Evolutionary conservation across 176 grass and related monocot genomes (phyloP).

Genomic region (Miscanthus lutarioriparius): DNA sequence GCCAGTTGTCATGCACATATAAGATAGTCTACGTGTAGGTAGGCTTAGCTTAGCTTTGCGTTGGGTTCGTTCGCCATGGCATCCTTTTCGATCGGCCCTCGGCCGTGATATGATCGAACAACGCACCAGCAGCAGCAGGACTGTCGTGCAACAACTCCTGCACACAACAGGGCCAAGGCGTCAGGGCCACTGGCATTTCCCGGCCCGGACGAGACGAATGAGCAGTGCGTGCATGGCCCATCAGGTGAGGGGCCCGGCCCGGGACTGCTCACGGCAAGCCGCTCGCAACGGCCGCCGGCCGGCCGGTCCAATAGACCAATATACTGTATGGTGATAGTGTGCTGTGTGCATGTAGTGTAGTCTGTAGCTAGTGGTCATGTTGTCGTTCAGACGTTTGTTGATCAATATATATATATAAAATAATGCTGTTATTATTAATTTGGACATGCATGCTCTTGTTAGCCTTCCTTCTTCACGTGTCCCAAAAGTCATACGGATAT

Average conservation of each 20-base stretch:
- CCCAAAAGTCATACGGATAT: not conserved
- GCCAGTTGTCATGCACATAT: not conserved
- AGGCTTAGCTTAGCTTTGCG: no score
- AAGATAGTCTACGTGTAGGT: not conserved
- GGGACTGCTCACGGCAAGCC: constrained; percentile 38
- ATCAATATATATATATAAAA: no score
- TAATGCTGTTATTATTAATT: no score
- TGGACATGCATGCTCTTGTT: not conserved
- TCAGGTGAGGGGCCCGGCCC: not conserved
- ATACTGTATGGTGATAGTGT: not conserved
- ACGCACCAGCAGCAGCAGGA: not conserved
- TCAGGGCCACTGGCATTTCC: not conserved
- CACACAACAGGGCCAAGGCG: not conserved
- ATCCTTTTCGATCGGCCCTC: constrained; percentile 11
- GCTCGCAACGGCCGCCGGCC: constrained; percentile 12
- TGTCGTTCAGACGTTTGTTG: no score
- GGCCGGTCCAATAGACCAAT: not conserved
- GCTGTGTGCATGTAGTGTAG: not conserved
- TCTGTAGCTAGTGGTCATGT: not conserved
- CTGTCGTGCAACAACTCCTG: not conserved
- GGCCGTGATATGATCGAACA: not conserved
- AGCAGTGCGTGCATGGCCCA: not conserved
- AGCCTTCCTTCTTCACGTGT: not conserved
- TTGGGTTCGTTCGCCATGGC: not conserved
- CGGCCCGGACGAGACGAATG: not conserved